These are phyloP conservation scores for Golovinomyces cichoracearum DNA, from an alignment of 2,329 filamentous ascomycete genomes.

Conservation along the genomic window DNA sequence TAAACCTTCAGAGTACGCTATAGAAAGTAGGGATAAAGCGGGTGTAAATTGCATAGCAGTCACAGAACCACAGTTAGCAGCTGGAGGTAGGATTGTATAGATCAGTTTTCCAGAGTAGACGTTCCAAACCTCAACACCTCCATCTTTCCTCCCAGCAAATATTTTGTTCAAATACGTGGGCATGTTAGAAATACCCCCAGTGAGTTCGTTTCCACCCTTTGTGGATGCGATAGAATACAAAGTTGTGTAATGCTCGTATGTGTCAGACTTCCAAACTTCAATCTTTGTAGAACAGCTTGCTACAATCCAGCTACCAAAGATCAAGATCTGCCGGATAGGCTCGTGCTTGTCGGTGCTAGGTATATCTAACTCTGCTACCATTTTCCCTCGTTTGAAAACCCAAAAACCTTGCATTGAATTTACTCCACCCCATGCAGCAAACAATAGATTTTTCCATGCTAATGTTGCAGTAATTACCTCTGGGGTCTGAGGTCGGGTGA, in stretches of 20 bases:
- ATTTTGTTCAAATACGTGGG: constrained; percentile 93
- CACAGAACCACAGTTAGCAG: constrained; percentile 48
- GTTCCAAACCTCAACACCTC: constrained; percentile 92
- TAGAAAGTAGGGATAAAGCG: constrained; percentile 60
- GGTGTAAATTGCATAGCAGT: constrained; percentile 67
- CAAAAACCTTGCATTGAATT: constrained; percentile 42
- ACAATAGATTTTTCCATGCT: constrained; percentile 66
- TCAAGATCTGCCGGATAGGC: constrained; percentile 48
- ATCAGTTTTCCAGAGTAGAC: constrained; percentile 74
- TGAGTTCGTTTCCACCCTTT: constrained; percentile 40
- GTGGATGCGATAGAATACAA: constrained; percentile 31
- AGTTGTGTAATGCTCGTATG: constrained; percentile 73
- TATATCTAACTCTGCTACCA: constrained; percentile 45
- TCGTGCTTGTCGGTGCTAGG: constrained; percentile 35
- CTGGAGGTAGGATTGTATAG: constrained; percentile 63
- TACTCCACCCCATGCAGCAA: constrained; percentile 65
- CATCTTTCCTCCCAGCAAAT: constrained; percentile 65
- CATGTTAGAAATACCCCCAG: constrained; percentile 60
- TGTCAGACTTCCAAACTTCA: constrained; percentile 69
- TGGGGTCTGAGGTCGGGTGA: constrained; percentile 75
- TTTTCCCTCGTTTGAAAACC: constrained; percentile 79
- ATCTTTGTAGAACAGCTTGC: constrained; percentile 50
- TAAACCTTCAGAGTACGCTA: constrained; percentile 60
- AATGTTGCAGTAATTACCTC: constrained; percentile 60
- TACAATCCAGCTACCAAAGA: constrained; percentile 81